A percentile compares a stretch with the other conserved stretches of the same genome.
These are phyloP conservation scores for Colletotrichum sp. DNA, from an alignment of 2,329 filamentous ascomycete genomes.

Conservation along the genomic window DNA sequence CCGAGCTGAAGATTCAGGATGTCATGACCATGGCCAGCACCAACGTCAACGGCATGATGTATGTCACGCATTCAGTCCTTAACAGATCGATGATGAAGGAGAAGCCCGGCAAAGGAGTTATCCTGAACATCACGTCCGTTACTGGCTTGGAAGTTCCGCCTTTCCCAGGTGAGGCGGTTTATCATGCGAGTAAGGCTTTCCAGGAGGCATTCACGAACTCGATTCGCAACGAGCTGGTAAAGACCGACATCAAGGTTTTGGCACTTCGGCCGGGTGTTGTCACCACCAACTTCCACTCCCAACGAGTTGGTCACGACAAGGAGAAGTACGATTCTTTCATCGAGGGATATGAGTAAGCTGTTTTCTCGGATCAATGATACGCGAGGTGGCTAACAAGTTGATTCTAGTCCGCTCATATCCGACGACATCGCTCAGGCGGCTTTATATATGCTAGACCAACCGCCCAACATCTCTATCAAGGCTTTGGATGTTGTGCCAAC, in stretches of 20 bases:
- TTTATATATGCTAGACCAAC: slow-evolving; percentile 45
- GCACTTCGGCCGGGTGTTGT: slow-evolving; percentile 52
- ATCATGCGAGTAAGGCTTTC: slow-evolving; percentile 51
- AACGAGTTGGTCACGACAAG: slow-evolving; percentile 48
- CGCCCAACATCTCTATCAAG: slow-evolving; percentile 41
- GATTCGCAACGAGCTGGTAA: slow-evolving; percentile 50
- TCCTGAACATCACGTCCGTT: slow-evolving; percentile 52
- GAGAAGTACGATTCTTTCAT: slow-evolving; percentile 47
- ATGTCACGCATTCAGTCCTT: slow-evolving; percentile 46
- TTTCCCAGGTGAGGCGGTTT: slow-evolving; percentile 53
- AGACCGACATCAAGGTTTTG: slow-evolving; percentile 51
- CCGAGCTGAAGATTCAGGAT: slow-evolving; percentile 42
- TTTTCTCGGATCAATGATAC: background rate
- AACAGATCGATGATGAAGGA: slow-evolving; percentile 45
- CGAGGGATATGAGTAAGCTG: slow-evolving; percentile 41
- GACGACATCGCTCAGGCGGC: slow-evolving; percentile 48
- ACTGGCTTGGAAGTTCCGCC: slow-evolving; percentile 53
- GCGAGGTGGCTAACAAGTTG: background rate
- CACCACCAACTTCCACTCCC: slow-evolving; percentile 52
- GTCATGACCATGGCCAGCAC: slow-evolving; percentile 51
- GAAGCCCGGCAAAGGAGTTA: slow-evolving; percentile 40
- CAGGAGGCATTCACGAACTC: slow-evolving; percentile 55
- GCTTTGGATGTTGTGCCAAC: slow-evolving; percentile 52
- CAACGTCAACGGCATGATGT: slow-evolving; percentile 54
- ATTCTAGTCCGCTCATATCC: slow-evolving; percentile 38